phyloP scores from a whole-genome alignment of 805 yeast species.

The Martiniozyma abietophila region DNA sequence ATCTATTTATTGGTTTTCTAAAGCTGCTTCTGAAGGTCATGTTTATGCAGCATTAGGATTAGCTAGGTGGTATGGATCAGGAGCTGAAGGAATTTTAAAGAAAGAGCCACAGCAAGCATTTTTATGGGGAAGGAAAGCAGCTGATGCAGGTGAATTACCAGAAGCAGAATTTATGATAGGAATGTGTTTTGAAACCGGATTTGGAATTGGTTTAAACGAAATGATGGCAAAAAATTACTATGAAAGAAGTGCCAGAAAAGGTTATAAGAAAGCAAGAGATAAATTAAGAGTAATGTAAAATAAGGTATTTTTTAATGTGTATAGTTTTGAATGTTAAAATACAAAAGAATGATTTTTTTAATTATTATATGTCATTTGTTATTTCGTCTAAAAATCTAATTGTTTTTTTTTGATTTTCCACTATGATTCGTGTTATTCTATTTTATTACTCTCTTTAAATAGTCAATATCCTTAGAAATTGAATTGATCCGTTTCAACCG shows the following conservation, averaged over 20 bases:
- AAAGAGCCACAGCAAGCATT: conserved; percentile 58
- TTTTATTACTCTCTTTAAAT: too few species aligned
- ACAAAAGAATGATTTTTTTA: not conserved
- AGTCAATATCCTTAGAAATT: conserved; percentile 1
- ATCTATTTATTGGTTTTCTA: conserved; percentile 66
- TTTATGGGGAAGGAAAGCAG: conserved; percentile 55
- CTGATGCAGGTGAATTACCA: conserved; percentile 43
- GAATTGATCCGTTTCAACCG: not conserved
- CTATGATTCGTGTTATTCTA: too few species aligned
- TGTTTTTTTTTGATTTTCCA: not conserved
- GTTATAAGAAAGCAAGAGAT: conserved; percentile 46
- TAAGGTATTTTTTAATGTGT: not conserved
- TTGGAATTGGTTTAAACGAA: conserved; percentile 39
- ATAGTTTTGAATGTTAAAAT: not conserved
- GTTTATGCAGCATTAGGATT: conserved; percentile 62
- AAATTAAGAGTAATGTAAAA: conserved; percentile 23
- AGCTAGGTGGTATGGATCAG: conserved; percentile 72
- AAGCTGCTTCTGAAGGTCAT: conserved; percentile 57
- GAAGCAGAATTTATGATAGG: conserved; percentile 67
- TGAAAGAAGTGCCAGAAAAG: conserved; percentile 50
- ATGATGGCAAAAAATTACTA: conserved; percentile 42
- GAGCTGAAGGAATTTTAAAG: conserved; percentile 39
- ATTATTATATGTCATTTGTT: not conserved
- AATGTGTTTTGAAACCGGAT: conserved; percentile 56
- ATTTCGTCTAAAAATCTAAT: too few species aligned